Percentiles rank a stretch among this genome's conserved stretches.
phyloP scores from a whole-genome alignment of 257 asterid species.

The Primulina tabacum region DNA sequence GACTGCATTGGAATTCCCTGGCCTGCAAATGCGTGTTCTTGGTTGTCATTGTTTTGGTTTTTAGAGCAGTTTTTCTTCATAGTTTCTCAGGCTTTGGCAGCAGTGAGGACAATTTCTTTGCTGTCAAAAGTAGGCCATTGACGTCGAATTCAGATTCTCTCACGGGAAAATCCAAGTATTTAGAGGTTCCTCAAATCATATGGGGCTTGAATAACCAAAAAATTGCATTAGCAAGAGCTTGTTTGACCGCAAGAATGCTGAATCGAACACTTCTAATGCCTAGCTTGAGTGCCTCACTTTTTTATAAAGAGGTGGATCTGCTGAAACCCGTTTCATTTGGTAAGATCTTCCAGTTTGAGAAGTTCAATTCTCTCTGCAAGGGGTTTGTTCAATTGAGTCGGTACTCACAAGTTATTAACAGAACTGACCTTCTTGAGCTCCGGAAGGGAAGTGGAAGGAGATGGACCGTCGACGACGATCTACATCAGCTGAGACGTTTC shows the following conservation, averaged over 20 bases:
- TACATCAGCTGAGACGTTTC: constrained; percentile 54
- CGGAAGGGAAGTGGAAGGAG: constrained; percentile 88
- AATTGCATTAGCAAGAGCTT: constrained; percentile 85
- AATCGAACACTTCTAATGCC: constrained; percentile 83
- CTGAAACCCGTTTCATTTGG: constrained; percentile 67
- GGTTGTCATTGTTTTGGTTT: constrained; percentile 40
- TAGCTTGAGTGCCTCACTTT: constrained; percentile 82
- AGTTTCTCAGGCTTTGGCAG: constrained; percentile 36
- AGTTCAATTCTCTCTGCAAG: constrained; percentile 62
- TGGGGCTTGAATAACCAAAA: constrained; percentile 95
- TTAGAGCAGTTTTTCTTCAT: constrained; percentile 43
- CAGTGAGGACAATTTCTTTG: constrained; percentile 25
- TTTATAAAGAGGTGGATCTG: constrained; percentile 77
- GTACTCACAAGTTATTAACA: constrained; percentile 48
- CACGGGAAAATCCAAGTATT: constrained; percentile 26
- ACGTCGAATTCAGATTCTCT: constrained; percentile 2
- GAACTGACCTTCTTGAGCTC: constrained; percentile 46
- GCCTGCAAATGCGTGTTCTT: constrained; percentile 41
- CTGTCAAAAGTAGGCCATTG: constrained; percentile 19
- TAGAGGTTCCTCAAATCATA: constrained; percentile 81
- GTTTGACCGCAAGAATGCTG: constrained; percentile 70
- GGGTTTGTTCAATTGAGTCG: constrained; percentile 66
- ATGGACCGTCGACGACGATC: constrained; percentile 69
- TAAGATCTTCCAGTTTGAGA: constrained; percentile 65
- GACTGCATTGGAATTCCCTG: constrained; percentile 45